Conservation (phyloP, 768 basidiomycete genomes). For the Auricularia auricula-judae region DNA sequence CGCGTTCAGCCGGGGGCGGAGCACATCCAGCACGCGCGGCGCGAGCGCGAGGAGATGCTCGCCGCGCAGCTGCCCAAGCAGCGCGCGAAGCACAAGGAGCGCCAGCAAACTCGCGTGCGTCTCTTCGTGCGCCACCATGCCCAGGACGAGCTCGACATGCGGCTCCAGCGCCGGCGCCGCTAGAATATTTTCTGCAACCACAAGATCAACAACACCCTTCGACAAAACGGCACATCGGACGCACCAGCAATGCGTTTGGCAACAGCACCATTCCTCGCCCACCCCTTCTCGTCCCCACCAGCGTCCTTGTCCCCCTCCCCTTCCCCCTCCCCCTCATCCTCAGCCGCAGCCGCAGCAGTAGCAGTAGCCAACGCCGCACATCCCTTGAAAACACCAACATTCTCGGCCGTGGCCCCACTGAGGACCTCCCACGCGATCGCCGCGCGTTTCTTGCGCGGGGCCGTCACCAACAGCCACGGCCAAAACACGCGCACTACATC, state of each 20-base stretch:
- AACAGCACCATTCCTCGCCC: slow-evolving; percentile 32
- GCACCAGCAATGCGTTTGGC: slow-evolving; percentile 57
- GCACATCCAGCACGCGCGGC: slow-evolving; percentile 31
- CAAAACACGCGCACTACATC: slow-evolving; percentile 42
- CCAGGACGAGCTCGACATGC: slow-evolving; percentile 39
- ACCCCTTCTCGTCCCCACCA: slow-evolving; percentile 2
- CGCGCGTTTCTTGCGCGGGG: slow-evolving; percentile 53
- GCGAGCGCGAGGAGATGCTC: slow-evolving; percentile 49
- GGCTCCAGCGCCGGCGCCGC: slow-evolving; percentile 32
- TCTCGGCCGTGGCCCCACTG: neutral
- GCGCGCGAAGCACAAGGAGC: slow-evolving; percentile 49
- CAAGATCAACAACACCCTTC: neutral
- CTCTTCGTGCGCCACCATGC: slow-evolving; percentile 37
- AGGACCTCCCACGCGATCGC: slow-evolving; percentile 66
- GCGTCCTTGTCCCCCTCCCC: slow-evolving; percentile 2
- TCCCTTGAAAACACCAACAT: slow-evolving; percentile 20
- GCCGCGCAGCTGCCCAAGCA: slow-evolving; percentile 46
- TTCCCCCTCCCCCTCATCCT: no score
- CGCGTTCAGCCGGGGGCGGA: slow-evolving; percentile 22
- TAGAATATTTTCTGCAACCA: slow-evolving; percentile 49
- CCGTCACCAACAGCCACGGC: slow-evolving; percentile 65
- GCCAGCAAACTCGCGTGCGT: slow-evolving; percentile 46
- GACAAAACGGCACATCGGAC: slow-evolving; percentile 7
- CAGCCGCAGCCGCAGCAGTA: no score
- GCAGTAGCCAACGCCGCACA: slow-evolving; percentile 10